These are phyloP conservation scores for Gyrodon lividus DNA, from an alignment of 768 basidiomycete species.

Conservation along the genomic window DNA sequence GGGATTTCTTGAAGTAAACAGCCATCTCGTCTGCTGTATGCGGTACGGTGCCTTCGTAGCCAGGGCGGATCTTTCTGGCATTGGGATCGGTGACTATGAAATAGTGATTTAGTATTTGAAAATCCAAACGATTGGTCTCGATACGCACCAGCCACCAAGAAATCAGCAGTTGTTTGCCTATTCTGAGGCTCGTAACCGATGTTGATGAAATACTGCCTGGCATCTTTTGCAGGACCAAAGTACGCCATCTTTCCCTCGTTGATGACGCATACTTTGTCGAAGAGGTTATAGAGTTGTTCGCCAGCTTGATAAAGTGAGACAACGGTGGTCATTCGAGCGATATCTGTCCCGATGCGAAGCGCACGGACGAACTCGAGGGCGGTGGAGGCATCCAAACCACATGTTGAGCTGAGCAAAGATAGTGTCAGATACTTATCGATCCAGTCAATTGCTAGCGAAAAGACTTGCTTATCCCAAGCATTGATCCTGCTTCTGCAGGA, in stretches of 20 bases:
- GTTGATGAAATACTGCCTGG: constrained; percentile 54
- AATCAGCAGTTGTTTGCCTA: constrained; percentile 61
- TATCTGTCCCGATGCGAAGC: constrained; percentile 62
- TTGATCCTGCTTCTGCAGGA: constrained; percentile 60
- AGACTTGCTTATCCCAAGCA: constrained; percentile 74
- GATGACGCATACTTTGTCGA: constrained; percentile 68
- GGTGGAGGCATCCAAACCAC: constrained; percentile 66
- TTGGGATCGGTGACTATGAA: constrained; percentile 55
- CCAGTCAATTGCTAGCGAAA: neutral
- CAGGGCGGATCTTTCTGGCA: constrained; percentile 49
- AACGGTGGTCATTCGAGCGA: constrained; percentile 54
- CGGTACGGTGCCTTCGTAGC: constrained; percentile 42
- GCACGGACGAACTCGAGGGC: constrained; percentile 72
- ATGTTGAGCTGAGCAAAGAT: constrained; percentile 49
- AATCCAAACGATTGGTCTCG: neutral
- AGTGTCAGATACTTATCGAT: neutral
- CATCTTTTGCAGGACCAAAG: constrained; percentile 52
- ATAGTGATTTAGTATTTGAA: constrained; percentile 28
- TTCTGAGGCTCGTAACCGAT: constrained; percentile 54
- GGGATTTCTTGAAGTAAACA: constrained; percentile 42
- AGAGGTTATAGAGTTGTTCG: constrained; percentile 60
- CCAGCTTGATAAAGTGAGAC: constrained; percentile 88
- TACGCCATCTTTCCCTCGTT: constrained; percentile 55
- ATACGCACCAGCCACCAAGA: constrained; percentile 44
- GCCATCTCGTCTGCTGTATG: constrained; percentile 60